Evolutionary conservation across 2,329 filamentous ascomycete genomes (phyloP).

Genomic region (Domatiomyces catenatus): DNA sequence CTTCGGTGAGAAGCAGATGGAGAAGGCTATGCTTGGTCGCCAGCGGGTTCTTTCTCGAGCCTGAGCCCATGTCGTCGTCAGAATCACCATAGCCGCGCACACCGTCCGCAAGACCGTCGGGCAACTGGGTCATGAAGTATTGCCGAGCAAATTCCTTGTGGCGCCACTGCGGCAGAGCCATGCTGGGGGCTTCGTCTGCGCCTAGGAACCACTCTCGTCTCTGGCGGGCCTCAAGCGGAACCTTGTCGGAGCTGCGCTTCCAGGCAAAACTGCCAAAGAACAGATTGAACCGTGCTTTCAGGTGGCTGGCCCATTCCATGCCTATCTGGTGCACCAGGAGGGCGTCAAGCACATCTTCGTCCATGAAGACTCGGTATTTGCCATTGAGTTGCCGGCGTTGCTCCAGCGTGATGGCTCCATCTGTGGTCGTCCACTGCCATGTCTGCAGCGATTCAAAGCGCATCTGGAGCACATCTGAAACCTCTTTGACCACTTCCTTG

Average conservation of each 20-base stretch:
- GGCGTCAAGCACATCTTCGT: constrained; percentile 42
- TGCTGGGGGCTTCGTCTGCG: constrained; percentile 6
- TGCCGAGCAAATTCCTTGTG: constrained; percentile 27
- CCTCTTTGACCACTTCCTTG: constrained; percentile 35
- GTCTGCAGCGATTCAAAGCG: constrained; percentile 34
- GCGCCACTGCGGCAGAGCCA: constrained; percentile 21
- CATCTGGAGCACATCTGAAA: constrained; percentile 44
- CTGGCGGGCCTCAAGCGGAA: constrained; percentile 25
- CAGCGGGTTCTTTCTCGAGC: constrained; percentile 26
- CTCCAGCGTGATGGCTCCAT: constrained; percentile 28
- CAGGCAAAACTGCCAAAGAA: constrained; percentile 29
- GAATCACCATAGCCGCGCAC: constrained; percentile 27
- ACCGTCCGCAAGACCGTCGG: constrained; percentile 25
- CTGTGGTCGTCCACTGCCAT: constrained; percentile 36
- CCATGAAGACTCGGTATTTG: constrained; percentile 44
- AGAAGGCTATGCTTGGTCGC: constrained; percentile 42
- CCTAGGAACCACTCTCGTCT: constrained; percentile 33
- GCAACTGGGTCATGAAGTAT: constrained; percentile 44
- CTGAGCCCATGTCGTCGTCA: constrained; percentile 14
- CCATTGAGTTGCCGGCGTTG: constrained; percentile 41
- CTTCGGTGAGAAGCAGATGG: constrained; percentile 41
- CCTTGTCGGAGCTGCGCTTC: constrained; percentile 22
- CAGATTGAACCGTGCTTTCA: constrained; percentile 28
- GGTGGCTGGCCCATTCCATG: constrained; percentile 34
- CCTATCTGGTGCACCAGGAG: constrained; percentile 42